Conservation (phyloP, 148 eudicot genomes). For the Heliosperma pusillum region DNA sequence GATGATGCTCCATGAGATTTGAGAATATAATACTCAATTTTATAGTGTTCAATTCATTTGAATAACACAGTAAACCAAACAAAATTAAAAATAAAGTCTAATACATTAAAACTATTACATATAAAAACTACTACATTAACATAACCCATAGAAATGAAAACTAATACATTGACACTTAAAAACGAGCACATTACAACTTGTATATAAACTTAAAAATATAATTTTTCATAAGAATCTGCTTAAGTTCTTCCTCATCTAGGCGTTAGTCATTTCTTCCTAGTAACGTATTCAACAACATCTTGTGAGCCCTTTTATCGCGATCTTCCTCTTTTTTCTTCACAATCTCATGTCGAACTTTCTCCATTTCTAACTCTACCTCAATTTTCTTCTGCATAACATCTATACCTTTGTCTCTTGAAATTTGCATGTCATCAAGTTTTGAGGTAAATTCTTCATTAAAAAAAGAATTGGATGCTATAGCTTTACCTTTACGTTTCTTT, state of each 20-base stretch:
- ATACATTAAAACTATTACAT: no score
- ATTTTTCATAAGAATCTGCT: not conserved
- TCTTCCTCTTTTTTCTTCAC: not conserved
- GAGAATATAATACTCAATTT: no score
- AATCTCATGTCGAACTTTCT: not conserved
- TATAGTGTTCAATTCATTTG: no score
- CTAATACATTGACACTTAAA: no score
- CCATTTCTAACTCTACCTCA: not conserved
- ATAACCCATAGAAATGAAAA: no score
- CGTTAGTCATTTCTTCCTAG: not conserved
- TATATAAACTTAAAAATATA: not conserved
- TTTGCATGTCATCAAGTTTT: not conserved
- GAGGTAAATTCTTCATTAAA: not conserved
- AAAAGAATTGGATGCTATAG: not conserved
- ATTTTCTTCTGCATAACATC: not conserved
- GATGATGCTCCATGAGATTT: no score
- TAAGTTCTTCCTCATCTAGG: not conserved
- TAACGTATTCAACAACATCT: not conserved
- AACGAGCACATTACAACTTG: no score
- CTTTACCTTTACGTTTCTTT: slow-evolving; percentile 4
- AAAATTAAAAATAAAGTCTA: no score
- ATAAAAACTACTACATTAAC: no score
- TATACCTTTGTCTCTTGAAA: not conserved
- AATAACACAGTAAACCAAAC: no score
- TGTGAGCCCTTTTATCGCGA: not conserved